These are phyloP conservation scores for Ceratocystis diversiconidia DNA, from an alignment of 2,329 filamentous ascomycete species.

Conservation along the genomic window DNA sequence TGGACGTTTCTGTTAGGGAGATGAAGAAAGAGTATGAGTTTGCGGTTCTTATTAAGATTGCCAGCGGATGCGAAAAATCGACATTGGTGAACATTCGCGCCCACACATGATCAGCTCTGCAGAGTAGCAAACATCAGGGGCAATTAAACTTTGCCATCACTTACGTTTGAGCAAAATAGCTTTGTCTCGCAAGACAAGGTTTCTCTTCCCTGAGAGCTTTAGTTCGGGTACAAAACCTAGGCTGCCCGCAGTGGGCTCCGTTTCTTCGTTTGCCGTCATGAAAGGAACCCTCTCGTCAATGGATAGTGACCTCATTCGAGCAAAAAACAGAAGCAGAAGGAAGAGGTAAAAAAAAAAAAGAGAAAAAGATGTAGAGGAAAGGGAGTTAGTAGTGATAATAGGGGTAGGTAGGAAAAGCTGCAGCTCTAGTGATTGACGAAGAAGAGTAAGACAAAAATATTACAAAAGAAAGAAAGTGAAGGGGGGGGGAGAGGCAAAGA, in stretches of 20 bases:
- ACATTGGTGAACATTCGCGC: background rate
- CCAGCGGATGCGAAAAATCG: background rate
- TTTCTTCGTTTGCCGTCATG: conserved; percentile 13
- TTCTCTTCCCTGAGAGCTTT: conserved; percentile 19
- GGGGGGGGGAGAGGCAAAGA: too few relatives aligned
- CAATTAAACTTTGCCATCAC: background rate
- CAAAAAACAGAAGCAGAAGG: background rate
- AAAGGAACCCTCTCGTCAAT: conserved; percentile 15
- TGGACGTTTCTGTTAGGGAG: conserved; percentile 2
- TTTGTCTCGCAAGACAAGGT: conserved; percentile 18
- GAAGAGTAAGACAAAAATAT: background rate
- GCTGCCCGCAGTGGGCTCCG: conserved; percentile 5
- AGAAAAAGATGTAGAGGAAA: background rate
- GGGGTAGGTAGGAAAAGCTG: background rate
- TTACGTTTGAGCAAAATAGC: conserved; percentile 21
- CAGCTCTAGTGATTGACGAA: background rate
- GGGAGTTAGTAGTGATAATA: background rate
- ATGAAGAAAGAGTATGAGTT: conserved; percentile 8
- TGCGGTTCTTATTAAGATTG: background rate
- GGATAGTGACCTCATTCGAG: conserved; percentile 9
- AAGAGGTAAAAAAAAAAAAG: background rate
- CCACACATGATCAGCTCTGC: background rate
- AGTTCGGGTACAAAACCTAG: conserved; percentile 10
- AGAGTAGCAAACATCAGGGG: background rate
- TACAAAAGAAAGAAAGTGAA: background rate